Conservation (phyloP, 2,329 filamentous ascomycete genomes). For the Colletotrichum acutatum region DNA sequence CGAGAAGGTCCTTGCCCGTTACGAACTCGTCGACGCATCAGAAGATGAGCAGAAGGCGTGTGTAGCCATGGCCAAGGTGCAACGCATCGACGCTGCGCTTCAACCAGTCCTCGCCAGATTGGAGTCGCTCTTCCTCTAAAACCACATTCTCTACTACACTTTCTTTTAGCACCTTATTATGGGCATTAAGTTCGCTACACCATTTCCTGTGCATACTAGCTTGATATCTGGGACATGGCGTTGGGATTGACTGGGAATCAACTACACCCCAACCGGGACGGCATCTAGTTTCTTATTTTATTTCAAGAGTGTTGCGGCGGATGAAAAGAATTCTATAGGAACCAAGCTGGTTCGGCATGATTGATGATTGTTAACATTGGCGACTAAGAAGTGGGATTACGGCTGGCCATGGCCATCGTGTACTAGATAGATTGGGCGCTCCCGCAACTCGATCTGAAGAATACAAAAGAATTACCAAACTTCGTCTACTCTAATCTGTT, state of each 20-base stretch:
- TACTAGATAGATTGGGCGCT: conserved; percentile 33
- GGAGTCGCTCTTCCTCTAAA: conserved; percentile 39
- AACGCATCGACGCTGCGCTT: conserved; percentile 57
- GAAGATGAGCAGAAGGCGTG: conserved; percentile 58
- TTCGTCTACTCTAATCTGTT: background rate
- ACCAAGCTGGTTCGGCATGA: conserved; percentile 31
- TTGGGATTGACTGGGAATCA: conserved; percentile 24
- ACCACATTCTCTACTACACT: background rate
- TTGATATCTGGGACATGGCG: conserved; percentile 32
- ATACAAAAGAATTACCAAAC: conserved; percentile 16
- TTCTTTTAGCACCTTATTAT: conserved; percentile 8
- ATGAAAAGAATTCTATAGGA: conserved; percentile 31
- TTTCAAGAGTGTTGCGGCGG: conserved; percentile 6
- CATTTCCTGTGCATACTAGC: conserved; percentile 36
- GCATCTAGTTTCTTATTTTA: conserved; percentile 20
- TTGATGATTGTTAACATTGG: conserved; percentile 30
- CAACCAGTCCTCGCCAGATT: conserved; percentile 49
- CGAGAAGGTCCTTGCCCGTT: conserved; percentile 72
- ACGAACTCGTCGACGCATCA: conserved; percentile 71
- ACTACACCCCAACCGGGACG: conserved; percentile 30
- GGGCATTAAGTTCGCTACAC: conserved; percentile 14
- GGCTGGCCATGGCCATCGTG: conserved; percentile 8
- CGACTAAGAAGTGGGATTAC: conserved; percentile 22
- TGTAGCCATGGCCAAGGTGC: conserved; percentile 60
- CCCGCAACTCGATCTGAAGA: conserved; percentile 30